Evolutionary conservation across 2,329 filamentous ascomycete genomes (phyloP).

Genomic region (Fusarium albidum): DNA sequence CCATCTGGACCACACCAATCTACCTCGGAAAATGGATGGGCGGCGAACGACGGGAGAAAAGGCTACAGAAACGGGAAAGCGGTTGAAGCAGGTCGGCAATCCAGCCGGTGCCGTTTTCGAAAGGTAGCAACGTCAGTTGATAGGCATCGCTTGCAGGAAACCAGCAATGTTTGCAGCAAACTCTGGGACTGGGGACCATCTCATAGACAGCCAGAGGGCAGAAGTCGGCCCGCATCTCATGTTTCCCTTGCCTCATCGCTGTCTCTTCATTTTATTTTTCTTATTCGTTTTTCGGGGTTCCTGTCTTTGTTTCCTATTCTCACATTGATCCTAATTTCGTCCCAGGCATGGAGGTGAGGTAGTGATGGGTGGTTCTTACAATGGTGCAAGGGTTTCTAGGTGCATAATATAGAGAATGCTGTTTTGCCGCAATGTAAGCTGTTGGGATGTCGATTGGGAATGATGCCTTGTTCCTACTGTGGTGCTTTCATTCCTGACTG

Average conservation of each 20-base stretch:
- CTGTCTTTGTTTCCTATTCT: slow-evolving; percentile 32
- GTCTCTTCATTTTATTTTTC: slow-evolving; percentile 34
- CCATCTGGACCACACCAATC: slow-evolving; percentile 36
- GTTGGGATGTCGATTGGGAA: slow-evolving; percentile 10
- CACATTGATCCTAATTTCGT: slow-evolving; percentile 32
- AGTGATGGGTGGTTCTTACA: slow-evolving; percentile 38
- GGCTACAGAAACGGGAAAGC: slow-evolving; percentile 40
- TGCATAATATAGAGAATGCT: slow-evolving; percentile 43
- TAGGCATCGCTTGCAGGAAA: slow-evolving; percentile 39
- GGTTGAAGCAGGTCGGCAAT: slow-evolving; percentile 38
- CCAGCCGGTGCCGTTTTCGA: slow-evolving; percentile 39
- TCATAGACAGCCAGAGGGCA: slow-evolving; percentile 41
- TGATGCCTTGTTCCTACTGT: neutral
- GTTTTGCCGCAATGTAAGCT: slow-evolving; percentile 34
- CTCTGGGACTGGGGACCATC: slow-evolving; percentile 38
- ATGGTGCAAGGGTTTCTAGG: slow-evolving; percentile 37
- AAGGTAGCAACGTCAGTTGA: slow-evolving; percentile 41
- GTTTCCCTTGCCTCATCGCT: slow-evolving; percentile 37
- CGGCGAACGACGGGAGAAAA: slow-evolving; percentile 38
- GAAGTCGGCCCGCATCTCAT: slow-evolving; percentile 36
- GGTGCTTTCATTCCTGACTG: neutral
- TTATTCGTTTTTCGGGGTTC: slow-evolving; percentile 29
- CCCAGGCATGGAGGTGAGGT: slow-evolving; percentile 38
- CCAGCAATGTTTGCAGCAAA: slow-evolving; percentile 34
- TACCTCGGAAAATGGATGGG: slow-evolving; percentile 28